phyloP scores from a whole-genome alignment of 1,284 basidiomycete genomes.

The Leucoagaricus sp. region DNA sequence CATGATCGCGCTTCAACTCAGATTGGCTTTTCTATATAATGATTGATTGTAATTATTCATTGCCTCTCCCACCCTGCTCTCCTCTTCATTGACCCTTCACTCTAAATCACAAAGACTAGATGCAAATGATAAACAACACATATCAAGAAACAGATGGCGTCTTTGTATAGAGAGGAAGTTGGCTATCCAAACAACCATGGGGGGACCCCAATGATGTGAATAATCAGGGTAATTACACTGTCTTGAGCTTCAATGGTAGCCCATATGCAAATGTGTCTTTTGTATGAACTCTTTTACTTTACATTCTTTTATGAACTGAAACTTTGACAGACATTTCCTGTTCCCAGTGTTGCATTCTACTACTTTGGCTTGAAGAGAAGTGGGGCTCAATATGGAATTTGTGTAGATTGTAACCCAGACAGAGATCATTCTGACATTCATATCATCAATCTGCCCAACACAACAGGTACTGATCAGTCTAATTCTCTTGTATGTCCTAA shows the following conservation, averaged over 20 bases:
- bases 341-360: neutral
- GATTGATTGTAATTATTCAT: too few relatives aligned
- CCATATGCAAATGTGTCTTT: neutral
- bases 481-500: neutral
- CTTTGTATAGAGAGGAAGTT: neutral
- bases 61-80: too few relatives aligned
- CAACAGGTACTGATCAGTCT: neutral
- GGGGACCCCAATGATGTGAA: neutral
- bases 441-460: neutral
- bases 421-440: neutral
- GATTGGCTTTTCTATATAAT: too few relatives aligned
- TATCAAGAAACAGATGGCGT: too few relatives aligned
- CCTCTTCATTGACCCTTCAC: too few relatives aligned
- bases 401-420: neutral
- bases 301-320: neutral
- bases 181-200: neutral
- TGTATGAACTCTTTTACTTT: neutral
- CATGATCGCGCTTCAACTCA: too few relatives aligned
- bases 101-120: too few relatives aligned
- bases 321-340: neutral
- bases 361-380: neutral
- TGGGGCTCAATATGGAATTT: neutral
- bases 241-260: neutral
- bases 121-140: too few relatives aligned
- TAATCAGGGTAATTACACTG: neutral